A percentile compares a stretch with the other conserved stretches of the same genome.
Conservation (phyloP, 192 early-diverging fungal species). For the Entomortierella parvispora region DNA sequence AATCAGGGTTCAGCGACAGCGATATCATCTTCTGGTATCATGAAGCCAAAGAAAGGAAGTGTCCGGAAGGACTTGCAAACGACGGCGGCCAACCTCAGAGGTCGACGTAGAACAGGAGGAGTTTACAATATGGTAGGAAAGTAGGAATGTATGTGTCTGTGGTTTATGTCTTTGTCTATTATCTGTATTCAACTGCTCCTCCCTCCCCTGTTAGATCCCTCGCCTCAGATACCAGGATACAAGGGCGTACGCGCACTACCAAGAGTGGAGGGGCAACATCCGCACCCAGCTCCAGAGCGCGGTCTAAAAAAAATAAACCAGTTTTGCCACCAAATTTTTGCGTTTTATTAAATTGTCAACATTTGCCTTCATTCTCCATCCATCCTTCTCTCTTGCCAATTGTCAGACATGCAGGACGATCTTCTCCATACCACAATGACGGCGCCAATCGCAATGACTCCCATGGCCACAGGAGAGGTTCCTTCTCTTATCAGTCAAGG, state of each 20-base stretch:
- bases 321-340: constrained; percentile 12
- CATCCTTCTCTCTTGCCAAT: too few species aligned
- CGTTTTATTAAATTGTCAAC: background rate
- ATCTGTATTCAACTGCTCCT: background rate
- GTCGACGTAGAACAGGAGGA: constrained; percentile 29
- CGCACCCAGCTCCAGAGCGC: background rate
- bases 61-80: constrained; percentile 20
- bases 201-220: constrained; percentile 21
- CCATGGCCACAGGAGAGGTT: background rate
- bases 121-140: constrained; percentile 42
- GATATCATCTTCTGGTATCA: constrained; percentile 24
- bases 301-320: background rate
- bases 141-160: background rate
- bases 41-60: constrained; percentile 10
- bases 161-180: background rate
- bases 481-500: constrained; percentile 12
- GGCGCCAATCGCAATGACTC: background rate
- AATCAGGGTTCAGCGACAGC: background rate
- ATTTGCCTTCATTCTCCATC: background rate
- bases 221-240: constrained; percentile 31
- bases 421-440: constrained; percentile 1
- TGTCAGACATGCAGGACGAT: too few species aligned
- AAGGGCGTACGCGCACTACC: constrained; percentile 28
- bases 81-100: background rate
- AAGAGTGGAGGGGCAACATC: constrained; percentile 27